phyloP scores from a whole-genome alignment of 768 basidiomycete genomes.

The Rhodotorula kratochvilovae region DNA sequence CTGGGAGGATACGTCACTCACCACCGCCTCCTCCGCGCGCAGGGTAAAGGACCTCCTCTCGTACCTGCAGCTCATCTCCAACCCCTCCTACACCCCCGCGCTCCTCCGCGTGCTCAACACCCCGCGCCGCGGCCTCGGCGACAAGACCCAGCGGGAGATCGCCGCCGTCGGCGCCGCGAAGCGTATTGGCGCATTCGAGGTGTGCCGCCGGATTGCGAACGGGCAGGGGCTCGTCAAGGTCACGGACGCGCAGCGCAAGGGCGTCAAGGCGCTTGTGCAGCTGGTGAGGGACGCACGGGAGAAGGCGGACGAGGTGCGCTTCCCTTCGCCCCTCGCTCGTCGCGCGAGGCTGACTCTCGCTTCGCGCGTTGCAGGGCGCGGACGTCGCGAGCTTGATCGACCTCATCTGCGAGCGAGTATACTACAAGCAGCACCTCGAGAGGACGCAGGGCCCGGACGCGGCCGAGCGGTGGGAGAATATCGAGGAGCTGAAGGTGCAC shows the following conservation, averaged over 20 bases:
- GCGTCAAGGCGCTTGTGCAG: constrained; percentile 60
- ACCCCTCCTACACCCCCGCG: constrained; percentile 59
- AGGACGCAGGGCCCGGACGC: constrained; percentile 65
- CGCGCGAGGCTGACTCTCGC: neutral
- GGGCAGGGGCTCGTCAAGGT: constrained; percentile 51
- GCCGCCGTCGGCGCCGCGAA: constrained; percentile 55
- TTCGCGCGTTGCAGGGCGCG: constrained; percentile 54
- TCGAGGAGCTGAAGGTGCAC: constrained; percentile 65
- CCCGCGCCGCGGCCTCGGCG: constrained; percentile 66
- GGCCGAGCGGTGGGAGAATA: constrained; percentile 77
- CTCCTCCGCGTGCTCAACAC: constrained; percentile 68
- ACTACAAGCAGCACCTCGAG: constrained; percentile 65
- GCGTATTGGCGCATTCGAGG: constrained; percentile 55
- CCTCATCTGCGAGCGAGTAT: constrained; percentile 55
- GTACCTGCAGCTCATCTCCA: constrained; percentile 77
- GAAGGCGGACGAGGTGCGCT: constrained; percentile 58
- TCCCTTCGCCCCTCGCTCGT: too few species aligned
- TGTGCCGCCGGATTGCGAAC: constrained; percentile 45
- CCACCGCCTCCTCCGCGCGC: neutral
- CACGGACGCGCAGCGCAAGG: constrained; percentile 64
- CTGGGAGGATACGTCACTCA: too few species aligned
- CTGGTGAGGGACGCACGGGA: constrained; percentile 56
- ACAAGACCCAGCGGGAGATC: constrained; percentile 55
- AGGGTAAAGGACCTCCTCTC: constrained; percentile 76
- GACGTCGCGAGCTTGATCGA: constrained; percentile 51